These are phyloP conservation scores for Arctium lappa DNA, from an alignment of 129 eudicot genomes.

Conservation along the genomic window DNA sequence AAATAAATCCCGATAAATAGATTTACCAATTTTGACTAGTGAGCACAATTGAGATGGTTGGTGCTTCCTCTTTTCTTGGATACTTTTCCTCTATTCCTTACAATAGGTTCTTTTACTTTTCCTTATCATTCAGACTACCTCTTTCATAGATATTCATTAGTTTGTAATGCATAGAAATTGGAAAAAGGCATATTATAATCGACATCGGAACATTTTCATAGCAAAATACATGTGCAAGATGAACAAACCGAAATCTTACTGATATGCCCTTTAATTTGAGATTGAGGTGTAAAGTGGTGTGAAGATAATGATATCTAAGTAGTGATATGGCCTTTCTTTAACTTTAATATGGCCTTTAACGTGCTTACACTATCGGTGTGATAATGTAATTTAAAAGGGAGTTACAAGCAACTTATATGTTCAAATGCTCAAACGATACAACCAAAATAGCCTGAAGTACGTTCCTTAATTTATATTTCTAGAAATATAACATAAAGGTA, in stretches of 20 bases:
- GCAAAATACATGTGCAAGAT: background rate
- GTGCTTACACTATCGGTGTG: too few relatives aligned
- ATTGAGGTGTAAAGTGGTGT: background rate
- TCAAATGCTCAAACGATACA: too few relatives aligned
- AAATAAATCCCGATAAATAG: background rate
- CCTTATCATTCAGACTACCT: conserved; percentile 1
- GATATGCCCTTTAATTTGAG: background rate
- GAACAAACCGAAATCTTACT: background rate
- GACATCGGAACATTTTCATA: conserved; percentile 13
- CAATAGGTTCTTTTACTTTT: conserved; percentile 7
- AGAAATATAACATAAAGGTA: too few relatives aligned
- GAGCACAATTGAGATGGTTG: background rate
- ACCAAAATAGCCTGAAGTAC: too few relatives aligned
- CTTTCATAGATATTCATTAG: conserved; percentile 10
- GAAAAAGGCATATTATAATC: background rate
- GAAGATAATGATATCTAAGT: too few relatives aligned
- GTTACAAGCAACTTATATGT: too few relatives aligned
- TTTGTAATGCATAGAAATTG: background rate
- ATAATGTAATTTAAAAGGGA: too few relatives aligned
- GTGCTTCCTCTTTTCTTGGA: background rate
- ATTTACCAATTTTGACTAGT: conserved; percentile 3
- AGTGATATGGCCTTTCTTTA: too few relatives aligned
- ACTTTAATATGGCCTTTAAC: too few relatives aligned
- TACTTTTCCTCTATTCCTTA: background rate
- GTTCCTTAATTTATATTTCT: too few relatives aligned